These are phyloP conservation scores for Leccinum rimulosum DNA, from an alignment of 768 basidiomycete species.

Conservation along the genomic window DNA sequence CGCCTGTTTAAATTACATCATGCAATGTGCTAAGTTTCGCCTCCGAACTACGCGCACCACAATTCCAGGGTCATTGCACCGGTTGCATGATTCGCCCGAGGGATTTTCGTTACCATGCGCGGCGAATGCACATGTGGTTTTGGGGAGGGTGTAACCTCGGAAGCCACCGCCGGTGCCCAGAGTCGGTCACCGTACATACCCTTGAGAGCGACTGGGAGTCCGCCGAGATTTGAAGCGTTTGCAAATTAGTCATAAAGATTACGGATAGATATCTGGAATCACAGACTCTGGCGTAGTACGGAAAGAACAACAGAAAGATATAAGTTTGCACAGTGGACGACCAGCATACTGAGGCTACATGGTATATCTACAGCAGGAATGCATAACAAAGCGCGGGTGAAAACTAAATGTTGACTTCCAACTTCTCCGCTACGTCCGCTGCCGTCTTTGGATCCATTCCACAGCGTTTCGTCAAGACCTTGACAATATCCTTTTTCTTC, in stretches of 20 bases:
- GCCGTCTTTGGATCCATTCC: constrained; percentile 19
- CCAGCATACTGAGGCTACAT: background rate
- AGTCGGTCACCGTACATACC: too few species aligned
- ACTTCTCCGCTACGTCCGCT: constrained; percentile 19
- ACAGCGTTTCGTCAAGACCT: constrained; percentile 32
- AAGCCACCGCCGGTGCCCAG: too few species aligned
- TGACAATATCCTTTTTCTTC: constrained; percentile 23
- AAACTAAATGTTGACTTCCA: constrained; percentile 8
- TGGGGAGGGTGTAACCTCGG: too few species aligned
- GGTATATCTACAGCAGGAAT: background rate
- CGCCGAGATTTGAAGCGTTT: background rate
- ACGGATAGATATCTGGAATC: background rate
- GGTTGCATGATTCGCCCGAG: background rate
- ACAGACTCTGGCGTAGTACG: background rate
- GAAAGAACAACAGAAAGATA: constrained; percentile 1
- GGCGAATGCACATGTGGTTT: too few species aligned
- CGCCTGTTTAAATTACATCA: background rate
- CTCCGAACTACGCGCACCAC: background rate
- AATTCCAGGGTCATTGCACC: background rate
- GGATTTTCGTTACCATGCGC: too few species aligned
- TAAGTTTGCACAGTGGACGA: constrained; percentile 7
- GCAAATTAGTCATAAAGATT: background rate
- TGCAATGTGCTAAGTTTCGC: background rate
- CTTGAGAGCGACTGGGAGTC: too few species aligned
- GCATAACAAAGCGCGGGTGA: background rate